Percentiles rank a stretch among this genome's conserved stretches.
phyloP scores from a whole-genome alignment of 1,284 basidiomycete species.

The Paramarasmius palmivorus region DNA sequence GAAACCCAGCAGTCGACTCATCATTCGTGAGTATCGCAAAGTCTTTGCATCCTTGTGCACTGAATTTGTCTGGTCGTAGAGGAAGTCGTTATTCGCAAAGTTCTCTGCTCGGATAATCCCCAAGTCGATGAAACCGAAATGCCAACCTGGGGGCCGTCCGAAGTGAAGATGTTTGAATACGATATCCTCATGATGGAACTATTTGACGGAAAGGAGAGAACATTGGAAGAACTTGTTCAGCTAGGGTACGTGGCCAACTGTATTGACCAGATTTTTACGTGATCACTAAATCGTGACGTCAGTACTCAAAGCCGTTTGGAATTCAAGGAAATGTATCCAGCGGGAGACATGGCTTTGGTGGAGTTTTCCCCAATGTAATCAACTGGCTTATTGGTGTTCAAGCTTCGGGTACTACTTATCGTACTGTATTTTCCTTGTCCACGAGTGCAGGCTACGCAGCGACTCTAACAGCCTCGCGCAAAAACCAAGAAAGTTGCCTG shows the following conservation, averaged over 20 bases:
- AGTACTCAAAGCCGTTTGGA: constrained; percentile 9
- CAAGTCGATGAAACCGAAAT: constrained; percentile 21
- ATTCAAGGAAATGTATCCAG: constrained; percentile 15
- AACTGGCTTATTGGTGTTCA: no score
- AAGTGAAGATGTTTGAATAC: constrained; percentile 26
- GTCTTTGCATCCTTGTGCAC: no score
- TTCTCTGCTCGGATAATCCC: no score
- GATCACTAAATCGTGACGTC: not conserved
- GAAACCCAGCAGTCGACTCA: constrained; percentile 25
- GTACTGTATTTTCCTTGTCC: no score
- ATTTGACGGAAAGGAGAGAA: constrained; percentile 5
- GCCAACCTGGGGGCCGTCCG: constrained; percentile 25
- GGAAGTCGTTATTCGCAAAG: no score
- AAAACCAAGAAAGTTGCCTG: no score
- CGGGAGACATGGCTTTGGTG: constrained; percentile 12
- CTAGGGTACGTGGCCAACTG: constrained; percentile 8
- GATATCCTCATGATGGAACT: constrained; percentile 27
- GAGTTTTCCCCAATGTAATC: constrained; percentile 13
- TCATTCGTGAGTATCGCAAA: constrained; percentile 26
- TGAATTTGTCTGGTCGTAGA: no score
- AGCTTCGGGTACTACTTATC: no score
- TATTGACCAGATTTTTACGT: not conserved
- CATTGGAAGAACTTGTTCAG: constrained; percentile 9
- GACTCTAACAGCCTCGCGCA: no score
- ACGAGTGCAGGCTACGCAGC: no score